Percentiles rank a stretch among this genome's conserved stretches.
phyloP scores from a whole-genome alignment of 1,139 yeast species.

The Candida buenavistaensis region DNA sequence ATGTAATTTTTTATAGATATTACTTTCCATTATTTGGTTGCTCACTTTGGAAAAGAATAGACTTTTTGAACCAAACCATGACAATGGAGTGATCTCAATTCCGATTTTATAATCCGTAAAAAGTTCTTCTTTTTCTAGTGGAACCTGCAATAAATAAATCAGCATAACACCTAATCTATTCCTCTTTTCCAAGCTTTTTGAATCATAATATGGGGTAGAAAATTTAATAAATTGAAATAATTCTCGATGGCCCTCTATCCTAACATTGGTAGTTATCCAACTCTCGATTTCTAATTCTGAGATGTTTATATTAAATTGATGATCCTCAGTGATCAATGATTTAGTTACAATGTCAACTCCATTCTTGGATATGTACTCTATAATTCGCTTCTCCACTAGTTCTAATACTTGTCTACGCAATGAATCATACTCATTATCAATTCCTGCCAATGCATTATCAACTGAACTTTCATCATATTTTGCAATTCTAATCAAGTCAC shows the following conservation, averaged over 20 bases:
- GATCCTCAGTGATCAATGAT: slow-evolving; percentile 27
- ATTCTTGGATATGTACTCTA: slow-evolving; percentile 19
- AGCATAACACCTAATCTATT: slow-evolving; percentile 35
- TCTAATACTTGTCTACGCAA: slow-evolving; percentile 31
- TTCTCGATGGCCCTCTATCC: slow-evolving; percentile 12
- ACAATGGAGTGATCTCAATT: slow-evolving; percentile 29
- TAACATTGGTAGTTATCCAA: slow-evolving; percentile 20
- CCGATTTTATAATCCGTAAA: slow-evolving; percentile 22
- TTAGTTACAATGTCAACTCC: slow-evolving; percentile 8
- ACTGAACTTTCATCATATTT: slow-evolving; percentile 37
- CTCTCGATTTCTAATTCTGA: slow-evolving; percentile 30
- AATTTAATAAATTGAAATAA: slow-evolving; percentile 30
- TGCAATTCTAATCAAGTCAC: slow-evolving; percentile 22
- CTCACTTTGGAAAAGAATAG: slow-evolving; percentile 3
- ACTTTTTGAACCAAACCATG: slow-evolving; percentile 7
- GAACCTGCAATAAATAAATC: slow-evolving; percentile 29
- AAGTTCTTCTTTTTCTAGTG: slow-evolving; percentile 12
- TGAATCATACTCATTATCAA: slow-evolving; percentile 41
- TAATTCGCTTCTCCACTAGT: slow-evolving; percentile 25
- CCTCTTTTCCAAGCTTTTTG: slow-evolving; percentile 18
- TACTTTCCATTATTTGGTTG: slow-evolving; percentile 7
- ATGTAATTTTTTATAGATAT: slow-evolving; percentile 4
- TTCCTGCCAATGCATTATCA: slow-evolving; percentile 32
- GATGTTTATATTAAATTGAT: slow-evolving; percentile 28
- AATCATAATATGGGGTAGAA: slow-evolving; percentile 31